phyloP scores from a whole-genome alignment of 768 basidiomycete genomes.

The Lactarius quietus region DNA sequence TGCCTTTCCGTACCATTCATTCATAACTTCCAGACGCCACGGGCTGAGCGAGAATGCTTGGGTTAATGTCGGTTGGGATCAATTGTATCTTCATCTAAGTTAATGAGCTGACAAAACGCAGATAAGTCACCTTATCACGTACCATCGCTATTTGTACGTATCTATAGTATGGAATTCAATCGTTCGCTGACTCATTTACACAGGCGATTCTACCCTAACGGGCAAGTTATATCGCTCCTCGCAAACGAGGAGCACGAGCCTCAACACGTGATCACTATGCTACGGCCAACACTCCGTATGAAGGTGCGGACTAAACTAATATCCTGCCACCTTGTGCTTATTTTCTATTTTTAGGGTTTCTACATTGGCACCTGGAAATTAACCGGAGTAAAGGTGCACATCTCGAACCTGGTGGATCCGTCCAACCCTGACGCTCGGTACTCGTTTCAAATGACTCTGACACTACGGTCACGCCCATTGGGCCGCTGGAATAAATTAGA shows the following conservation, averaged over 20 bases:
- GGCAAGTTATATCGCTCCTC: slow-evolving; percentile 80
- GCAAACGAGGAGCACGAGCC: slow-evolving; percentile 75
- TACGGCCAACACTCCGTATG: slow-evolving; percentile 74
- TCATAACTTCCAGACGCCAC: slow-evolving; percentile 46
- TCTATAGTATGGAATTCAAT: not conserved
- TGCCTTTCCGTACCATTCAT: slow-evolving; percentile 15
- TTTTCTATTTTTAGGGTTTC: slow-evolving; percentile 49
- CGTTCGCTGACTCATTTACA: not conserved
- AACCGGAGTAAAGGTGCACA: slow-evolving; percentile 52
- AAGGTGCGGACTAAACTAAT: slow-evolving; percentile 47
- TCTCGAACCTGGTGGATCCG: slow-evolving; percentile 62
- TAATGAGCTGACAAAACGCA: slow-evolving; percentile 32
- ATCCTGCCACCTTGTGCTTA: not conserved
- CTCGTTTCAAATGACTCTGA: slow-evolving; percentile 69
- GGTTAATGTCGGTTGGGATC: slow-evolving; percentile 73
- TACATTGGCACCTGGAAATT: slow-evolving; percentile 70
- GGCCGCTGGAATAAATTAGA: slow-evolving; percentile 85
- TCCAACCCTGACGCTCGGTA: slow-evolving; percentile 44
- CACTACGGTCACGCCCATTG: slow-evolving; percentile 69
- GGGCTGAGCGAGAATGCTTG: slow-evolving; percentile 83
- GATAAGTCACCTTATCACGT: slow-evolving; percentile 85
- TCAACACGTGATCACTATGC: slow-evolving; percentile 65
- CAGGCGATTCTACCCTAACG: slow-evolving; percentile 85
- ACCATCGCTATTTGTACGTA: slow-evolving; percentile 84
- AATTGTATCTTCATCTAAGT: not conserved